A percentile compares a stretch with the other conserved stretches of the same genome.
Conservation (phyloP, 1,139 yeast species). For the Hyphopichia pseudoburtonii region DNA sequence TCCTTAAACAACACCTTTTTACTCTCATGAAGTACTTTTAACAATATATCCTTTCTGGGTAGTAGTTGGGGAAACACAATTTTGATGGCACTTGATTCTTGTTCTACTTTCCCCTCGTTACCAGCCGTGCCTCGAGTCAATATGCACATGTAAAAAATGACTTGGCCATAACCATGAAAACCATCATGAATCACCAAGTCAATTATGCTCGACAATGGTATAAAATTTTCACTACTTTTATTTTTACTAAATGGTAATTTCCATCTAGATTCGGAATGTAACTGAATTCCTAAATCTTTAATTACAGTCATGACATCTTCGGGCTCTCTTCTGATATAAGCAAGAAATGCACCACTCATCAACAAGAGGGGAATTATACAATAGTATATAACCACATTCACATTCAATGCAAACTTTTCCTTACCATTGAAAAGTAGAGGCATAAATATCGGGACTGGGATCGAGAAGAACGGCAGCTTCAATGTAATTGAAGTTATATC, state of each 20-base stretch:
- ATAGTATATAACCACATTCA: background rate
- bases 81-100: constrained; percentile 23
- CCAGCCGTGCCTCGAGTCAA: constrained; percentile 39
- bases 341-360: constrained; percentile 10
- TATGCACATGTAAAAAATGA: constrained; percentile 59
- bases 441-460: background rate
- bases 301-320: constrained; percentile 36
- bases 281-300: constrained; percentile 40
- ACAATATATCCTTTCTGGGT: constrained; percentile 44
- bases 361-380: background rate
- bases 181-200: constrained; percentile 72
- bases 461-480: background rate
- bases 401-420: no score
- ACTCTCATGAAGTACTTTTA: constrained; percentile 41
- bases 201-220: constrained; percentile 52
- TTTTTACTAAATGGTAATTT: constrained; percentile 15
- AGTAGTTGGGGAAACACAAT: constrained; percentile 52
- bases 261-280: constrained; percentile 29
- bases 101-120: constrained; percentile 10
- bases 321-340: constrained; percentile 22
- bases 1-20: constrained; percentile 35
- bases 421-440: no score
- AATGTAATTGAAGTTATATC: background rate
- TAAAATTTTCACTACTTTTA: constrained; percentile 31
- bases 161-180: constrained; percentile 59